Base-by-base conservation (phyloP, 108 stramenopile species). In the Cylindrotheca closterium region DNA sequence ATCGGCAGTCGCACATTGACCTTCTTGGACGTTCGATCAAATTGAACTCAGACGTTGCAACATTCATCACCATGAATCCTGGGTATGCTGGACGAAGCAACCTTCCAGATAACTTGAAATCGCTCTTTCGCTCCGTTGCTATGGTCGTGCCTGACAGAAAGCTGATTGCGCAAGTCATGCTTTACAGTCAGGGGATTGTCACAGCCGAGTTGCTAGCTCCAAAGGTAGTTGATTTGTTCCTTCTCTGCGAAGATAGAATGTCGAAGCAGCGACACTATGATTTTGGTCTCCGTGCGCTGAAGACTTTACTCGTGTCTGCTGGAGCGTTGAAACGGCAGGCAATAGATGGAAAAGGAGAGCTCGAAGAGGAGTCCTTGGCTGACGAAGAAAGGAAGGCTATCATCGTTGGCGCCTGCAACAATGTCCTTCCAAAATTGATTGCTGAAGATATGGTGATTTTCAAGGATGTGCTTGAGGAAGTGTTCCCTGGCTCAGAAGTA, bases 21-120 rank as follows among this genome's bases (percentile, higher is more conserved):
- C 63, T 95, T 48, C 65, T 91, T 4, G 91, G 89, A 22, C 75
- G 86, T 74, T 58, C 76, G 10, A 80, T 96, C 24, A 47, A 68
- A 23, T 68, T 99, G 26, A 86, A 98, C 72, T 84, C 92, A 53
- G 92, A 96, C 67, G 96, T 99, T 52, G 98, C 95, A 5, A 96
- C 98, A 50, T 99, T 99, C 70, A 93, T 99, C 8, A 99, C 99
- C 22, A 97, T 99, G 97, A 99, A 99, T 73, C 99, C 99, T 30
- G 99, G 98, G 30, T 99, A 99, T 77, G 98, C 97, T 4, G 98
- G 99, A n/a, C 92, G 99, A 47, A 88, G 87, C 51, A 97, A 98
- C 68, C 87, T 99, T 51, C 99, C 99, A 10, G 99, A 99, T 65
- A 99, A 98, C 70, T 79, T 99, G 30, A 99, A 98, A 78, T 90